A percentile compares a stretch with the other conserved stretches of the same genome.
Conservation (phyloP, 345 rosid genomes). For the Euphorbia pulcherrima region DNA sequence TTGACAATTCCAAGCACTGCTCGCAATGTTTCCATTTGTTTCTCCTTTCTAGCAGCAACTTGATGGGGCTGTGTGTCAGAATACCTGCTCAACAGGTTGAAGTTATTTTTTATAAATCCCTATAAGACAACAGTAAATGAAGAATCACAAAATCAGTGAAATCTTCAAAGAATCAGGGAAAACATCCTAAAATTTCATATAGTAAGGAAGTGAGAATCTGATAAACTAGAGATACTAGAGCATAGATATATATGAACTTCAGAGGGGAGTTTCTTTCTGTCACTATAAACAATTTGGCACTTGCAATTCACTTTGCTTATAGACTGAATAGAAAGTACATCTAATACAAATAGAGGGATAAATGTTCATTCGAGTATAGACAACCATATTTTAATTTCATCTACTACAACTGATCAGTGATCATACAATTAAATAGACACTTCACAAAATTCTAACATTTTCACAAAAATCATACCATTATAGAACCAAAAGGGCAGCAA, state of each 20-base stretch:
- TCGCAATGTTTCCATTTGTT: conserved; percentile 81
- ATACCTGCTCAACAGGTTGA: conserved; percentile 35
- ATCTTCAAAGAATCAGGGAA: neutral
- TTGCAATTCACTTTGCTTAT: neutral
- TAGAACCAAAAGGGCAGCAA: no score
- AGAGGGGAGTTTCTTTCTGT: neutral
- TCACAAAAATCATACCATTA: neutral
- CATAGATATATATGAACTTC: neutral
- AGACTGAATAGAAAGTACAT: neutral
- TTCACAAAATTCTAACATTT: neutral
- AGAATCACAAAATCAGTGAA: neutral
- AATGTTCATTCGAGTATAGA: neutral
- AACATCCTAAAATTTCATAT: neutral
- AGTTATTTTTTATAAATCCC: neutral
- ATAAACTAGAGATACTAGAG: neutral
- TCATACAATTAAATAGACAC: neutral
- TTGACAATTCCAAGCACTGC: conserved; percentile 69
- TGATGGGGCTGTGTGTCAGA: conserved; percentile 86
- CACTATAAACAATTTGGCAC: neutral
- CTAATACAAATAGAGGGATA: no score
- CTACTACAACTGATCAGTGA: neutral
- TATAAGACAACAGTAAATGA: neutral
- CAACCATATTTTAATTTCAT: neutral
- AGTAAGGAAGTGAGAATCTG: neutral
- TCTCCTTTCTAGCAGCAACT: conserved; percentile 91